Evolutionary conservation across 164 flowering plant species (phyloP), one percentile per base, ranked within the genome.

Genomic region (Dillenia turbinata): DNA sequence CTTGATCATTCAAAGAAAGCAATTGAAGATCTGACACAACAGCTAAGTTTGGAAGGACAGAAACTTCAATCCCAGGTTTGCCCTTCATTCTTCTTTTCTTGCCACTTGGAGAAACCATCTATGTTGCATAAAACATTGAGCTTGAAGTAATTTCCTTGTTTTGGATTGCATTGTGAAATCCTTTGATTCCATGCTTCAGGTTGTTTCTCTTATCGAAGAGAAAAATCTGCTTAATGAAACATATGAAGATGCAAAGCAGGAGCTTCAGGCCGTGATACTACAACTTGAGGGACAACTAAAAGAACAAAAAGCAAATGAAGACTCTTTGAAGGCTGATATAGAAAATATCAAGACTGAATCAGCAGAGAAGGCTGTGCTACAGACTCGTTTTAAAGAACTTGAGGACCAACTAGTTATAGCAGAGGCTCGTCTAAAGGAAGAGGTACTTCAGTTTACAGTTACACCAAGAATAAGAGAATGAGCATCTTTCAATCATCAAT

Each of bases 131-230:
- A 49, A 14, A 58, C 33, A 19, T 59, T 47, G 11, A 19, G 12
- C n/a, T 47, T 46, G 12, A 19, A 43, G 40, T 6, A 33, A 33
- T 33, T 33, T 33, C 40, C 40, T 33, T 33, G 7, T 33, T 33
- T 33, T 33, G 40, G 40, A 33, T 33, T 33, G 40, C 40, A 33
- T 33, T 33, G 40, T 47, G 11, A 17, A 9, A 10, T 17, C 9
- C 1, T 5, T 5, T 51, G 3, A 12, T 51, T 51, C 15, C 22
- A 52, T 52, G 22, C 55, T 52, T 15, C 89, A 94, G 99, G 76
- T 94, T 63, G 74, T 85, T 71, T 78, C 92, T 56, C 62, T 83
- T 9, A 66, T 77, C 82, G 96, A 89, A 73, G 97, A 94, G 74
- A 91, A 88, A 61, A 75, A 69, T 62, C 60, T 68, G 54, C 84